Percentiles rank a stretch among this genome's conserved stretches.
Conservation (phyloP, 805 yeast species). For the Crinitomyces ghanaensis region DNA sequence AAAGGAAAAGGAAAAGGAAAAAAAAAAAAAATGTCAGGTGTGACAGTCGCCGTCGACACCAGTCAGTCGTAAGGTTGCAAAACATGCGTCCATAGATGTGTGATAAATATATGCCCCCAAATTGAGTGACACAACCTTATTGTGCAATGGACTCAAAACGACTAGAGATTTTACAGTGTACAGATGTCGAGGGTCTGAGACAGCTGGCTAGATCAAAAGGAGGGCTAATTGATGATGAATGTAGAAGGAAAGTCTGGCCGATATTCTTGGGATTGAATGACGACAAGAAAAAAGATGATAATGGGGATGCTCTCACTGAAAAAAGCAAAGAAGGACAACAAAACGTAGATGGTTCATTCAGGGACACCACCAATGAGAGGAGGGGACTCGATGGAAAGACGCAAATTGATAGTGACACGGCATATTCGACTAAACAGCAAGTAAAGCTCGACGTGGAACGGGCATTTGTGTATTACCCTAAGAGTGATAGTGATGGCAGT, state of each 20-base stretch:
- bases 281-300: not conserved
- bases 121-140: no score
- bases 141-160: not conserved
- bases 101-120: no score
- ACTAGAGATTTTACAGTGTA: not conserved
- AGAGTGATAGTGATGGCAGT: constrained; percentile 14
- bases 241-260: constrained; percentile 43
- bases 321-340: not conserved
- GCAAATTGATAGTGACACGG: no score
- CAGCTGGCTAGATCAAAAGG: constrained; percentile 34
- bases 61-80: no score
- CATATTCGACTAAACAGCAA: constrained; percentile 72
- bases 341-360: no score
- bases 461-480: constrained; percentile 41
- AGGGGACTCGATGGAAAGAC: no score
- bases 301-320: not conserved
- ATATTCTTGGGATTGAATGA: constrained; percentile 28
- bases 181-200: no score
- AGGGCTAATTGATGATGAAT: constrained; percentile 34
- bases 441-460: constrained; percentile 68
- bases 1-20: not conserved
- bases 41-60: no score
- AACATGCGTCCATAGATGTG: no score
- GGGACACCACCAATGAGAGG: no score
- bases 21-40: no score